Evolutionary conservation across 2,329 filamentous ascomycete genomes (phyloP).

Genomic region (Cladobotryum mycophilum): DNA sequence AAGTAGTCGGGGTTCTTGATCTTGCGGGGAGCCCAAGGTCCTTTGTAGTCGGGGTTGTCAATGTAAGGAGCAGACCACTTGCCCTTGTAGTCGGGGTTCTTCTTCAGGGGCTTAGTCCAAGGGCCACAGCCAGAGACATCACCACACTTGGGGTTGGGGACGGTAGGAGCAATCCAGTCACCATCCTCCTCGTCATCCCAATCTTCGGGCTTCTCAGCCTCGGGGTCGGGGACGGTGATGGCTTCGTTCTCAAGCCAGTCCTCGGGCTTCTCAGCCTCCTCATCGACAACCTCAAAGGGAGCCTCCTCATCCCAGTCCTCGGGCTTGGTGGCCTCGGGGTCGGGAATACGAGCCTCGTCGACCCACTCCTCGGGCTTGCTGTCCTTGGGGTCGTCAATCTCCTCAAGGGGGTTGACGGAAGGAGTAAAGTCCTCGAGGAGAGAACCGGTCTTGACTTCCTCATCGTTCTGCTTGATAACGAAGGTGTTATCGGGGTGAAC

Average conservation of each 20-base stretch:
- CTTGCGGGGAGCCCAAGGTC: slow-evolving; percentile 87
- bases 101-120: slow-evolving; percentile 87
- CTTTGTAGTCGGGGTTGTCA: slow-evolving; percentile 98
- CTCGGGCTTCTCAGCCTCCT: slow-evolving; percentile 82
- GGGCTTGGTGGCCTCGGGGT: slow-evolving; percentile 91
- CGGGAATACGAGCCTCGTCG: slow-evolving; percentile 82
- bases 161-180: slow-evolving; percentile 86
- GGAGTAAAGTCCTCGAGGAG: slow-evolving; percentile 92
- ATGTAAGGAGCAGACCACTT: slow-evolving; percentile 91
- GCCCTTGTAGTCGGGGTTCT: slow-evolving; percentile 97
- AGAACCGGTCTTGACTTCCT: slow-evolving; percentile 79
- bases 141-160: slow-evolving; percentile 93
- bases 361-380: slow-evolving; percentile 94
- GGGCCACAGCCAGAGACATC: slow-evolving; percentile 90
- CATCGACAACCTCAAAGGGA: slow-evolving; percentile 90
- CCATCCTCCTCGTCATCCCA: slow-evolving; percentile 99
- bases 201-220: slow-evolving; percentile 95
- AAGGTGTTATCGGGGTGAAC: slow-evolving; percentile 96
- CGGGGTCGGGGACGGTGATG: slow-evolving; percentile 76
- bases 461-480: slow-evolving; percentile 85
- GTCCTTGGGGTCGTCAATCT: slow-evolving; percentile 94
- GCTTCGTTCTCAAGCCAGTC: slow-evolving; percentile 96
- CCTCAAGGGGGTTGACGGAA: slow-evolving; percentile 85
- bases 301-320: slow-evolving; percentile 99
- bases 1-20: slow-evolving; percentile 95